Percentiles rank a stretch among this genome's conserved stretches.
phyloP scores from a whole-genome alignment of 805 yeast species.

The Candida corydali region DNA sequence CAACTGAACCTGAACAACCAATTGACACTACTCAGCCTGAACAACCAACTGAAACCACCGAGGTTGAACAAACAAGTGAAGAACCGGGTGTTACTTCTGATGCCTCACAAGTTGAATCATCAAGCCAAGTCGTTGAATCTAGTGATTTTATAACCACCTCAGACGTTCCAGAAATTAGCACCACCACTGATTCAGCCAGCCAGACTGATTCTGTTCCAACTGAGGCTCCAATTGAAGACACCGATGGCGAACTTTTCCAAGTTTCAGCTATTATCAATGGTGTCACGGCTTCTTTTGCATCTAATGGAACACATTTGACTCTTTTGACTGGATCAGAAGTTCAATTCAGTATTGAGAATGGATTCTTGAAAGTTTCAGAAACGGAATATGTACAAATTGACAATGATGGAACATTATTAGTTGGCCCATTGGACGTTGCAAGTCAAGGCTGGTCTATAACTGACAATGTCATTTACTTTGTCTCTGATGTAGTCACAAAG shows the following conservation, averaged over 20 bases:
- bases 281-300: slow-evolving; percentile 1
- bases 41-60: too few relatives aligned
- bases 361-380: slow-evolving; percentile 1
- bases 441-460: slow-evolving; percentile 1
- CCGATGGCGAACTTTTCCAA: neutral
- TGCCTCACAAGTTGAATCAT: too few relatives aligned
- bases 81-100: too few relatives aligned
- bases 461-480: neutral
- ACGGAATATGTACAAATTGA: neutral
- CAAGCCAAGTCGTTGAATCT: too few relatives aligned
- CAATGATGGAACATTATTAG: neutral
- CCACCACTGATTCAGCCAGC: neutral
- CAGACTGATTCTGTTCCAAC: too few relatives aligned
- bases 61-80: too few relatives aligned
- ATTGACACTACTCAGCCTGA: too few relatives aligned
- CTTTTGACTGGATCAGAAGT: neutral
- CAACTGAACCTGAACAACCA: too few relatives aligned
- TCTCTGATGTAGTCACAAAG: neutral
- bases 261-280: too few relatives aligned
- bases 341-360: neutral
- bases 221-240: neutral
- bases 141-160: too few relatives aligned
- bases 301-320: slow-evolving; percentile 3
- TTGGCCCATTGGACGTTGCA: slow-evolving; percentile 1
- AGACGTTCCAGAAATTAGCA: neutral